phyloP scores from a whole-genome alignment of 2,329 filamentous ascomycete genomes.

The Arthrobotrys sinensis region DNA sequence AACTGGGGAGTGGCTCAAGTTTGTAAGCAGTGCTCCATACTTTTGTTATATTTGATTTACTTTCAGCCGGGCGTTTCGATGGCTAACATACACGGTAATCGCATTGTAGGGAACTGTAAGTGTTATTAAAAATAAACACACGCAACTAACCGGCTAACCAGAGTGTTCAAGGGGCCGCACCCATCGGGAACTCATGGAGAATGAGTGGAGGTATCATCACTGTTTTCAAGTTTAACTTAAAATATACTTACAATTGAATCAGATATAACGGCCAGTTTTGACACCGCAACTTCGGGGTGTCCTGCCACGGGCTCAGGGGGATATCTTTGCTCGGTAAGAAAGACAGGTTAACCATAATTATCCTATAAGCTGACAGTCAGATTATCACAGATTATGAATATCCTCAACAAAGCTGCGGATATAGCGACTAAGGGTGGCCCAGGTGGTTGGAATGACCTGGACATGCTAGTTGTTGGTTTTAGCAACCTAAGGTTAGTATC shows the following conservation, averaged over 20 bases:
- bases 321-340: constrained; percentile 35
- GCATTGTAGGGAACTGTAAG: constrained; percentile 43
- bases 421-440: constrained; percentile 32
- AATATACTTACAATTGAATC: background rate
- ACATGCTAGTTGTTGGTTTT: constrained; percentile 69
- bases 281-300: constrained; percentile 22
- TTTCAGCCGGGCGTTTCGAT: background rate
- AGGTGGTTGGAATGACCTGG: constrained; percentile 64
- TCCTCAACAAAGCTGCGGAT: constrained; percentile 62
- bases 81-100: background rate
- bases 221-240: background rate
- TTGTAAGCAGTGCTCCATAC: constrained; percentile 11
- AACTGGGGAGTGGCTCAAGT: constrained; percentile 68
- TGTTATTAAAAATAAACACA: too few relatives aligned
- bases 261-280: constrained; percentile 43
- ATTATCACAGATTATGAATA: constrained; percentile 37
- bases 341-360: background rate
- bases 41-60: background rate
- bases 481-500: constrained; percentile 63
- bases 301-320: constrained; percentile 34
- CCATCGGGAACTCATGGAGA: constrained; percentile 68
- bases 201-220: constrained; percentile 66
- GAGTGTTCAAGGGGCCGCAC: constrained; percentile 62
- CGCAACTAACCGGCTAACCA: too few relatives aligned
- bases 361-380: background rate